Evolutionary conservation across 768 basidiomycete species (phyloP), one percentile per base, ranked within the genome.

Genomic region (Auricularia auricula-judae): DNA sequence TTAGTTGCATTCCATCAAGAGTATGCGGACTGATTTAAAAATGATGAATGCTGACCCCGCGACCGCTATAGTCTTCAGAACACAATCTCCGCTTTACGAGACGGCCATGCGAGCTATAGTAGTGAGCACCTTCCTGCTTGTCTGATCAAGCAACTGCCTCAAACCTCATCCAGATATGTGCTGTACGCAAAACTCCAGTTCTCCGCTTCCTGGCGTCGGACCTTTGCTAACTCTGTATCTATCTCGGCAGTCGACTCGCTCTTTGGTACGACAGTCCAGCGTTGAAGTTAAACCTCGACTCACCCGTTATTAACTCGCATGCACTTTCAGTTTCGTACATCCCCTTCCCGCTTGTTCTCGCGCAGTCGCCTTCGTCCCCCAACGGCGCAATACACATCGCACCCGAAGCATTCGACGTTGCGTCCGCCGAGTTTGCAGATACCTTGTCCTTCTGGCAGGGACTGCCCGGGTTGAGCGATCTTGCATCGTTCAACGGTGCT

Each of bases 391-490:
- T 59, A 10, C 34, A 33, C 56, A 59, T 59, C 34, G 18, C 56
- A 23, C 56, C 56, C 5, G 56, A 59, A 18, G 56, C 56, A 5
- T 59, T 18, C 23, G 23, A 59, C 10, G 56, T 59, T 10, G 14
- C 56, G 4, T n/a, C 23, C 18, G 23, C 16, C 73, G 75, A 23
- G 67, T 75, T 16, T 66, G 68, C 42, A 74, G 77, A 21, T 81
- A 79, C 78, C 71, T 73, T 21, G 81, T 81, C 62, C 69, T 73
- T 63, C 74, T 83, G 77, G 81, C 64, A 44, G 39, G 21, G n/a
- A 18, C 14, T 14, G 39, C 29, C 11, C 10, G 62, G 63, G 44
- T 42, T 66, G 39, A 42, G 64, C 51, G 56, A 59, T 23, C 29
- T 59, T 10, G 14, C 23, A 33, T 59, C 77, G 75, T 71, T 76